A percentile compares a stretch with the other conserved stretches of the same genome.
These are phyloP conservation scores for Colletotrichum scovillei DNA, from an alignment of 2,329 filamentous ascomycete species.

Conservation along the genomic window DNA sequence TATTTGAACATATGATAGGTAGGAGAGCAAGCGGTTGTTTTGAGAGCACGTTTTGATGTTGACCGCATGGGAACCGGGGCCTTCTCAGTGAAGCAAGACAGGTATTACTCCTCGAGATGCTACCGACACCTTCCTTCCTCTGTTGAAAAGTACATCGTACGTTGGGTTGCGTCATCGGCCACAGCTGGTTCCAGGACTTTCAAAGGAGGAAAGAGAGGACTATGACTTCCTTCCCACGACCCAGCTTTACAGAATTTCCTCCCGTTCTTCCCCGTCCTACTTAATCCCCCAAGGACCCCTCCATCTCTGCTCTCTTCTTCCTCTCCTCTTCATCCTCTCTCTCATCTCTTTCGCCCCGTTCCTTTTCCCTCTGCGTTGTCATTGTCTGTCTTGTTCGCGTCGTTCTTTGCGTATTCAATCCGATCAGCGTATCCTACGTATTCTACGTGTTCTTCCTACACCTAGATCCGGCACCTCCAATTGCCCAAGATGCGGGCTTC, in stretches of 20 bases:
- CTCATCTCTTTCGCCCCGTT: slow-evolving; percentile 15
- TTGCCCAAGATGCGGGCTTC: slow-evolving; percentile 52
- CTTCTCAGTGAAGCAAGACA: neutral
- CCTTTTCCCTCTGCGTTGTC: slow-evolving; percentile 28
- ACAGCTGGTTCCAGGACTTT: neutral
- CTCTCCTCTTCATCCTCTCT: slow-evolving; percentile 2
- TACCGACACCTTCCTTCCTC: neutral
- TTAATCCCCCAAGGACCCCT: neutral
- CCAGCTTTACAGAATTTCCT: neutral
- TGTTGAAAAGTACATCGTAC: neutral
- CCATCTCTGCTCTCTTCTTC: neutral
- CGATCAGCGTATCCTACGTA: slow-evolving; percentile 22
- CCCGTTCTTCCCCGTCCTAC: neutral
- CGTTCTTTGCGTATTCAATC: slow-evolving; percentile 27
- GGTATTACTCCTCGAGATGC: neutral
- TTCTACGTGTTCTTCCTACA: slow-evolving; percentile 5
- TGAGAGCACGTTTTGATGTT: neutral
- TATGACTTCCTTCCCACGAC: neutral
- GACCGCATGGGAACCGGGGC: neutral
- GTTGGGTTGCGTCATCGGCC: neutral
- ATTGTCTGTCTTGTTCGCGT: slow-evolving; percentile 25
- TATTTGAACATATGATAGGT: neutral
- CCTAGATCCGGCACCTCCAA: slow-evolving; percentile 36
- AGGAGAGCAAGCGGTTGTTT: neutral
- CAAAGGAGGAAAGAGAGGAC: neutral